Conservation (phyloP, 176 grass and related monocot genomes). For the Aegilops umbellulata region DNA sequence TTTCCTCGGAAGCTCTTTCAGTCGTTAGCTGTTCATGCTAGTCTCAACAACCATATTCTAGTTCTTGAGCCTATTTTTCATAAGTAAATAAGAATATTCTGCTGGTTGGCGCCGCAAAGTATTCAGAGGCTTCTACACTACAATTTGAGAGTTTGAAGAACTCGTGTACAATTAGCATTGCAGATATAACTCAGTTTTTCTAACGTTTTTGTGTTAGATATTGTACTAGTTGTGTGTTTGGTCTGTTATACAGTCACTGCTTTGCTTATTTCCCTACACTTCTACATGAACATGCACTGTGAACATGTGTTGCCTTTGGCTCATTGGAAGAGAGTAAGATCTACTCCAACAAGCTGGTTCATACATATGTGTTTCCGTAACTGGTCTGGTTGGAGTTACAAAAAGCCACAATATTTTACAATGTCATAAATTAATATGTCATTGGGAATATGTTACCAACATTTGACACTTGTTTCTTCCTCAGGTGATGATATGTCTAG, state of each 20-base stretch:
- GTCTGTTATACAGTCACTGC: background rate
- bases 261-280: background rate
- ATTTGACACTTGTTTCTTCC: conserved; percentile 8
- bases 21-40: background rate
- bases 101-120: background rate
- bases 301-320: background rate
- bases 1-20: background rate
- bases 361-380: background rate
- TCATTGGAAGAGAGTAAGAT: background rate
- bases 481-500: conserved; percentile 70
- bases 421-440: background rate
- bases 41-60: background rate
- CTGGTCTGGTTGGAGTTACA: background rate
- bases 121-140: background rate
- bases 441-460: background rate
- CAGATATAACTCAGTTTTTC: conserved; percentile 8
- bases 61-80: background rate
- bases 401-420: background rate
- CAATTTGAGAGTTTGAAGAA: background rate
- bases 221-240: background rate
- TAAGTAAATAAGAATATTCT: background rate
- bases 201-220: background rate
- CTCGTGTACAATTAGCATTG: background rate
- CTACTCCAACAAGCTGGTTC: background rate
- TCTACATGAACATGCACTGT: background rate